Percentiles rank a stretch among this genome's conserved stretches.
These are phyloP conservation scores for Tremella yokohamensis DNA, from an alignment of 768 basidiomycete genomes.

Conservation along the genomic window DNA sequence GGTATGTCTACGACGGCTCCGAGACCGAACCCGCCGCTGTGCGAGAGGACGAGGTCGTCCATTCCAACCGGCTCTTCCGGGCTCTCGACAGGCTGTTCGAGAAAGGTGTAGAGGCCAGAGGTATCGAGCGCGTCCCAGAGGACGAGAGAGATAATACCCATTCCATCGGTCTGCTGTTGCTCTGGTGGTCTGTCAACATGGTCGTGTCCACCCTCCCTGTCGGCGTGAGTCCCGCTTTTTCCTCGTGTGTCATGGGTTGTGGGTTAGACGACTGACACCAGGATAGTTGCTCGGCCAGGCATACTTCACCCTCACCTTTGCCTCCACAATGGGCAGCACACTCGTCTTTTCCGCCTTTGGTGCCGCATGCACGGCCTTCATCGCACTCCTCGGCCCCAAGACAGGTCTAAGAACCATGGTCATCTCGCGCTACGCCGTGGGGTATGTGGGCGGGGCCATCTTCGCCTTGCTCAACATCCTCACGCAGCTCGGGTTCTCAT, in stretches of 20 bases:
- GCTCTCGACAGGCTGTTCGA: conserved; percentile 53
- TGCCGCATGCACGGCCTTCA: conserved; percentile 55
- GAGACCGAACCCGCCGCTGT: background rate
- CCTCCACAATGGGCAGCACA: conserved; percentile 56
- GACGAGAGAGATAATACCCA: conserved; percentile 55
- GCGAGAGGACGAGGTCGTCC: conserved; percentile 8
- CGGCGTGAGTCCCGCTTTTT: conserved; percentile 48
- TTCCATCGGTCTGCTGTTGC: conserved; percentile 28
- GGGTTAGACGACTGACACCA: background rate
- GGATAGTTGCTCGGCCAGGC: conserved; percentile 53
- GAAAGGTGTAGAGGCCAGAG: conserved; percentile 59
- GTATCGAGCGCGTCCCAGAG: conserved; percentile 60
- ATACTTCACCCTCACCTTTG: conserved; percentile 57
- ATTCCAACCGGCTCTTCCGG: conserved; percentile 13
- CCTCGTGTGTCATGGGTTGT: background rate
- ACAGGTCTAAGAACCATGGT: conserved; percentile 61
- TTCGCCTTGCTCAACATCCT: conserved; percentile 60
- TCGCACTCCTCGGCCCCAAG: conserved; percentile 58
- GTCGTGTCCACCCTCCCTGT: conserved; percentile 58
- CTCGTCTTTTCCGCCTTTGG: conserved; percentile 57
- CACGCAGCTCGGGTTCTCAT: conserved; percentile 58
- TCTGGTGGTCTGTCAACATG: conserved; percentile 56
- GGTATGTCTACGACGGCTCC: background rate
- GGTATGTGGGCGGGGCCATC: conserved; percentile 57
- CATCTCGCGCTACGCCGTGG: conserved; percentile 41